Evolutionary conservation across 306 rosid genomes (phyloP), one percentile per base, ranked within the genome.

Genomic region (Chamaecrista fasciculata): DNA sequence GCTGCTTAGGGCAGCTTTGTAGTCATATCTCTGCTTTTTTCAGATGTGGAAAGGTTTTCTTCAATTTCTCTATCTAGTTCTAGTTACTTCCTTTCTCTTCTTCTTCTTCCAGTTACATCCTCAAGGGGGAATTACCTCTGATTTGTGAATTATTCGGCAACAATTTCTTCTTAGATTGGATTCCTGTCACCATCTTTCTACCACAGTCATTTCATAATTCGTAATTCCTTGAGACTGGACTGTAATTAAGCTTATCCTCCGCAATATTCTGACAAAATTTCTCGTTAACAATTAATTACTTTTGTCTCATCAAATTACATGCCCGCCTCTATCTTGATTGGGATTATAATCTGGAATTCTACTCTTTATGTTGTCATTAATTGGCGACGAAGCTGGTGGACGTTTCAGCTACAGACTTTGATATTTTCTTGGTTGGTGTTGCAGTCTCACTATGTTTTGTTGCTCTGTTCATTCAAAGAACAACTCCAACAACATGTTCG

Each of bases 401-500:
- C 28, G 56, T 62, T 28, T 18, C 20, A 5, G 19, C 33, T 23
- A 53, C 25, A 34, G 5, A 20, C 61, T 58, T 62, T 80, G 26
- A 73, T 53, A 8, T 19, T 60, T 70, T 76, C 5, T 11, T 74
- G 3, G 44, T 73, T 66, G 47, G 21, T 78, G 57, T 19, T 77
- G 86, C 77, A 94, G 99, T 88, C 97, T 19, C 95, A 91, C 82
- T 94, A 94, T 71, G 99, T 94, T 80, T 72, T 94, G 81, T 71
- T 91, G 88, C 96, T 94, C 39, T 94, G 96, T 81, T 94, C 99
- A 11, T 94, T 94, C 80, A 94, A 91, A 87, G 99, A 94, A 55
- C 99, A 94, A 69, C 91, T 94, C 50, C 99, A 94, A 58, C 99
- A 91, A 66, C 99, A 94, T 64, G 99, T 94, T 65, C 90, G 96